These are phyloP conservation scores for Rosellinia necatrix DNA, from an alignment of 2,329 filamentous ascomycete genomes.

Conservation along the genomic window DNA sequence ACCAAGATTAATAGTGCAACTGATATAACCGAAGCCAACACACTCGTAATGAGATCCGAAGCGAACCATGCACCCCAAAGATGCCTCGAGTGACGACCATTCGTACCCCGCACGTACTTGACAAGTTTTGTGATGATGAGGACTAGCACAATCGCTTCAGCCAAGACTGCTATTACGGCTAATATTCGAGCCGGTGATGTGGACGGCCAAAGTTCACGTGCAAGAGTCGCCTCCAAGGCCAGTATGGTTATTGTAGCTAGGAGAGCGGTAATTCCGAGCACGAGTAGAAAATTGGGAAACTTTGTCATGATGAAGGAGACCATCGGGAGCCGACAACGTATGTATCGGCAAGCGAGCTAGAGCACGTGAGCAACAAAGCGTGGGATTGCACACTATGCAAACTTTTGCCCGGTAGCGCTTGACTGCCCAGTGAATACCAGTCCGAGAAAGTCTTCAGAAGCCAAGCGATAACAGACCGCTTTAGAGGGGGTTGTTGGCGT, in stretches of 20 bases:
- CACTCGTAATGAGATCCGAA: constrained; percentile 42
- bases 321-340: constrained; percentile 1
- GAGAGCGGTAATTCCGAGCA: constrained; percentile 44
- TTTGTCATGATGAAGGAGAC: constrained; percentile 41
- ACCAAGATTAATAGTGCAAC: constrained; percentile 49
- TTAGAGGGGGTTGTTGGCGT: neutral
- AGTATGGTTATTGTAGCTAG: constrained; percentile 47
- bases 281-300: constrained; percentile 42
- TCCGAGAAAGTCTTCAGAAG: neutral
- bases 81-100: constrained; percentile 30
- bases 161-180: constrained; percentile 45
- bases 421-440: neutral
- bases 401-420: neutral
- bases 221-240: constrained; percentile 48
- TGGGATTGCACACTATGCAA: neutral
- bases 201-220: constrained; percentile 40
- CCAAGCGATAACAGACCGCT: neutral
- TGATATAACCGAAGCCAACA: constrained; percentile 52
- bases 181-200: constrained; percentile 41
- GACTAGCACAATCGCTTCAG: constrained; percentile 46
- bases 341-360: neutral
- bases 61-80: constrained; percentile 44
- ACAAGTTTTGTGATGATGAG: constrained; percentile 42
- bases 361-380: neutral
- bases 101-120: constrained; percentile 37